These are phyloP conservation scores for Aspergillus aculeatus DNA, from an alignment of 2,329 filamentous ascomycete species.

Conservation along the genomic window DNA sequence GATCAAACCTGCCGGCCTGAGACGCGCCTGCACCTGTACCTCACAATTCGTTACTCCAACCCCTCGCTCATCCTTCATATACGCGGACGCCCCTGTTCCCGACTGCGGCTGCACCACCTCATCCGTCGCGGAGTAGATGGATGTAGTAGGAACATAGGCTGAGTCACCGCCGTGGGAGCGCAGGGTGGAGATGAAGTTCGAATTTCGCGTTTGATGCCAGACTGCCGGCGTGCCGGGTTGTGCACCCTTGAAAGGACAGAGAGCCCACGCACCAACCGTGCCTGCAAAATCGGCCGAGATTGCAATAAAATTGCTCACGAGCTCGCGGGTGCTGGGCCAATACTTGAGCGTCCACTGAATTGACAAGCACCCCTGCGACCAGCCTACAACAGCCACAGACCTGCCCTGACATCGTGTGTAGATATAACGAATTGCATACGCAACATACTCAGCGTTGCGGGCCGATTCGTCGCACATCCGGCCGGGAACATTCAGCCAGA, in stretches of 20 bases:
- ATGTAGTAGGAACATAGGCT: slow-evolving; percentile 55
- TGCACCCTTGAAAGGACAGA: slow-evolving; percentile 47
- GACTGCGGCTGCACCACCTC: slow-evolving; percentile 54
- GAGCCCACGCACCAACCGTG: slow-evolving; percentile 22
- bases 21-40: slow-evolving; percentile 46
- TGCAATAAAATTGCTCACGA: slow-evolving; percentile 50
- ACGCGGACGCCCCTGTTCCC: slow-evolving; percentile 44
- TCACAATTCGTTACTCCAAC: slow-evolving; percentile 46
- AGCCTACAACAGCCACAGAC: slow-evolving; percentile 47
- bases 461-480: slow-evolving; percentile 50
- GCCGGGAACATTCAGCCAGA: slow-evolving; percentile 57
- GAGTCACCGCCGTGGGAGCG: slow-evolving; percentile 45
- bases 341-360: slow-evolving; percentile 58
- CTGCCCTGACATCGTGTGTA: slow-evolving; percentile 24
- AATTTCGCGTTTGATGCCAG: not conserved
- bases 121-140: slow-evolving; percentile 50
- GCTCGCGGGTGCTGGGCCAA: slow-evolving; percentile 51
- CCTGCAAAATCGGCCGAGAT: slow-evolving; percentile 54
- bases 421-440: slow-evolving; percentile 53
- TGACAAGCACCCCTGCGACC: slow-evolving; percentile 55
- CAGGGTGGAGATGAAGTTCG: not conserved
- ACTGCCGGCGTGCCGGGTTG: slow-evolving; percentile 31
- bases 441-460: slow-evolving; percentile 53
- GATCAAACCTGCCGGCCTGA: slow-evolving; percentile 37
- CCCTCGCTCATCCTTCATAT: not conserved